phyloP scores from a whole-genome alignment of 1,284 basidiomycete species.

The Puccinia brachypodii region DNA sequence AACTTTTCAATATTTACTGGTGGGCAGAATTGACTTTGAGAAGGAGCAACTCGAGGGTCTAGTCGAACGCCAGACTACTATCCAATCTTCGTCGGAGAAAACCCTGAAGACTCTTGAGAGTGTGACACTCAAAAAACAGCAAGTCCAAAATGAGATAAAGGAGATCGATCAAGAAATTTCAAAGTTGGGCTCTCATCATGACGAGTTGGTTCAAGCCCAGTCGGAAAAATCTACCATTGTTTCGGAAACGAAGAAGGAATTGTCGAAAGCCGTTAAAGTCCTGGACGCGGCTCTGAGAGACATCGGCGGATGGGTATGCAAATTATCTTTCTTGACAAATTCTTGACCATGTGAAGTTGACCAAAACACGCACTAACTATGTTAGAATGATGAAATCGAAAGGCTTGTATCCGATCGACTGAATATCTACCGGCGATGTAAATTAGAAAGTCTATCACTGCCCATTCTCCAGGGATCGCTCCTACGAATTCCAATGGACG shows the following conservation, averaged over 20 bases:
- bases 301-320: slow-evolving; percentile 66
- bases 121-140: slow-evolving; percentile 19
- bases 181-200: slow-evolving; percentile 1
- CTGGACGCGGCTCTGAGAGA: slow-evolving; percentile 88
- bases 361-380: not conserved
- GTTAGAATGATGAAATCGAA: slow-evolving; percentile 85
- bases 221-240: slow-evolving; percentile 67
- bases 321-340: not conserved
- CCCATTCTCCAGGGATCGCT: slow-evolving; percentile 76
- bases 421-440: slow-evolving; percentile 82
- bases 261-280: slow-evolving; percentile 69
- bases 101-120: slow-evolving; percentile 60
- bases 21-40: slow-evolving; percentile 46
- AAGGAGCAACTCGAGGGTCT: slow-evolving; percentile 65
- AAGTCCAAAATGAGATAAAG: slow-evolving; percentile 33
- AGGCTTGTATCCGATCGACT: slow-evolving; percentile 82
- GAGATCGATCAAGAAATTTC: slow-evolving; percentile 38
- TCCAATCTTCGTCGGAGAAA: slow-evolving; percentile 62
- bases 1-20: not conserved
- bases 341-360: not conserved
- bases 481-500: slow-evolving; percentile 87
- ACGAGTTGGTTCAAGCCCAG: slow-evolving; percentile 17
- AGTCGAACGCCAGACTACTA: slow-evolving; percentile 51
- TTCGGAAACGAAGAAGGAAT: slow-evolving; percentile 73
- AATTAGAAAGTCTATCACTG: slow-evolving; percentile 85